These are phyloP conservation scores for Brassica incana DNA, from an alignment of 345 rosid species.

Conservation along the genomic window DNA sequence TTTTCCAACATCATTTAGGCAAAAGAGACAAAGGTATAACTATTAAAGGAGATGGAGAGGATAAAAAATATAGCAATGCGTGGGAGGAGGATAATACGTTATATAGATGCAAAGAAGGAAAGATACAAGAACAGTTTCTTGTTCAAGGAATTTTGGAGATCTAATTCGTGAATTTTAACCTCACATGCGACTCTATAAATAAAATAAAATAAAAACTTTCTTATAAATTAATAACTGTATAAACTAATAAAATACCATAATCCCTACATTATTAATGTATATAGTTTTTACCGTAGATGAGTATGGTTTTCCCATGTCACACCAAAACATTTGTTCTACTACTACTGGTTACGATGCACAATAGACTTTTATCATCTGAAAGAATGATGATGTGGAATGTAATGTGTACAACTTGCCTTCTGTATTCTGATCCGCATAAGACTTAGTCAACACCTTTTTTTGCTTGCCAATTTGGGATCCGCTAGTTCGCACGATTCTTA, in stretches of 20 bases:
- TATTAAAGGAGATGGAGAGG: background rate
- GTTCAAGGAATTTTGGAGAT: background rate
- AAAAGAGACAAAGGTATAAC: background rate
- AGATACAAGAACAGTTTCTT: background rate
- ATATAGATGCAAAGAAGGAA: background rate
- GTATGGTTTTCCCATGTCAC: too few relatives aligned
- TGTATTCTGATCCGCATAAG: background rate
- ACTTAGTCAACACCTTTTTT: too few relatives aligned
- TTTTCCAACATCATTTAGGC: background rate
- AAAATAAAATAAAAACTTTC: too few relatives aligned
- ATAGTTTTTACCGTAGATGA: too few relatives aligned
- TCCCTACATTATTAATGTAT: too few relatives aligned
- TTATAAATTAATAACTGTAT: too few relatives aligned
- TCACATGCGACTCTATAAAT: background rate
- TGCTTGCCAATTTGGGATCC: background rate
- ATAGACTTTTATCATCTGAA: too few relatives aligned
- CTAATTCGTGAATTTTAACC: background rate
- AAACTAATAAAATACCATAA: too few relatives aligned
- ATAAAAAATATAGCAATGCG: background rate
- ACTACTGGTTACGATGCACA: too few relatives aligned
- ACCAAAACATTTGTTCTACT: too few relatives aligned
- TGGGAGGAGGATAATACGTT: background rate
- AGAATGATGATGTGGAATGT: background rate
- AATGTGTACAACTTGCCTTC: background rate
- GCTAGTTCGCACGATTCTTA: background rate